Evolutionary conservation across 352 stramenopile species (phyloP).

Genomic region (Plasmopara viticola): DNA sequence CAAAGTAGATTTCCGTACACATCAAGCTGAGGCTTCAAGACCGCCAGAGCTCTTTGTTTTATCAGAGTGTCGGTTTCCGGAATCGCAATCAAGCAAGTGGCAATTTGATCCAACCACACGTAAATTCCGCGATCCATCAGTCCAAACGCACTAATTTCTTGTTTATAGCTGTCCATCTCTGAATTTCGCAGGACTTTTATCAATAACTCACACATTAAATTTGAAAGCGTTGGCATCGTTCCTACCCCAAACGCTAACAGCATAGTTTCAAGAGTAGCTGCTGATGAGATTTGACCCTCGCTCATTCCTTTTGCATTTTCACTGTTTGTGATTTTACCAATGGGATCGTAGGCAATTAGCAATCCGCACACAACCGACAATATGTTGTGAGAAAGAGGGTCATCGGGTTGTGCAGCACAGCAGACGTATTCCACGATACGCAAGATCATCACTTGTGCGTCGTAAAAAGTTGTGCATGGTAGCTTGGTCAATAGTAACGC

Average conservation of each 20-base stretch:
- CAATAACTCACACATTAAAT: conserved; percentile 50
- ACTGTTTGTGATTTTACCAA: conserved; percentile 1
- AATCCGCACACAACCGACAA: conserved; percentile 58
- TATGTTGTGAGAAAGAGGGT: conserved; percentile 44
- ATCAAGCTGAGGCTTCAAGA: conserved; percentile 31
- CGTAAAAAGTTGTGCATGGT: conserved; percentile 41
- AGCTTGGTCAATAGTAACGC: conserved; percentile 66
- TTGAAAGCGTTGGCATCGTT: conserved; percentile 20
- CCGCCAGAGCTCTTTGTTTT: conserved; percentile 16
- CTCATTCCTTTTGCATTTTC: background rate
- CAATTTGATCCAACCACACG: conserved; percentile 40
- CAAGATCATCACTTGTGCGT: conserved; percentile 63
- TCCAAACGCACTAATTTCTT: conserved; percentile 48
- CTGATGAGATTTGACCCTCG: background rate
- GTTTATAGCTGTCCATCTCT: conserved; percentile 27
- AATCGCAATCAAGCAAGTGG: conserved; percentile 30
- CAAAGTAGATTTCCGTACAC: conserved; percentile 36
- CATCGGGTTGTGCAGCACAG: conserved; percentile 39
- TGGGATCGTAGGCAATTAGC: conserved; percentile 40
- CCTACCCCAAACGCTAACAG: conserved; percentile 2
- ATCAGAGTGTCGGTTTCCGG: conserved; percentile 3
- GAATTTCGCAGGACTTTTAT: conserved; percentile 52
- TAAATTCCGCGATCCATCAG: conserved; percentile 64
- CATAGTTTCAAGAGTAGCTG: conserved; percentile 3
- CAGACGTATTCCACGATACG: conserved; percentile 77